Evolutionary conservation across 2,329 filamentous ascomycete genomes (phyloP), one percentile per base, ranked within the genome.

Genomic region (Colletotrichum liaoningense): DNA sequence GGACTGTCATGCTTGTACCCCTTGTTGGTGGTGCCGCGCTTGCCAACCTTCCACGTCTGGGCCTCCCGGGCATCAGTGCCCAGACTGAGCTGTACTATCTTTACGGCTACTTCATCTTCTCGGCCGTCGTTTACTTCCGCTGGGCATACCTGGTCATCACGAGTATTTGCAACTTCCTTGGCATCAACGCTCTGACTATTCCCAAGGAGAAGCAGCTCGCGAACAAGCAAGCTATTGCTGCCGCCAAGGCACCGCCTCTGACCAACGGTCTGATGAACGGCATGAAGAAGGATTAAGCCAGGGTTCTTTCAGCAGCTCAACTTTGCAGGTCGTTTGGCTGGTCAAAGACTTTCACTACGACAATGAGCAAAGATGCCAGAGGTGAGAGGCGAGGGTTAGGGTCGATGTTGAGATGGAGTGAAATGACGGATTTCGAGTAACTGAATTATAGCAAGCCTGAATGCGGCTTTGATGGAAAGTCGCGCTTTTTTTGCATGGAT

Each of bases 131-230:
- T 3, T 99, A 99, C 84, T 95, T 94, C 82, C 91, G 93, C 77
- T 99, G 97, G 97, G 97, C 97, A 0, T 93, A 93, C 78, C 87
- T 98, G 55, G 95, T 98, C 60, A 95, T 98, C 79, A 93, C 92
- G 75, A 94, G 93, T 80, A 98, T 99, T 78, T 98, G 97, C 85
- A 89, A 92, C 67, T 98, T 94, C 84, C 86, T 99, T 28, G 95
- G 94, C 75, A 99, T 99, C 86, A 97, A 96, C 80, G 98, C 96
- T 79, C 85, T 99, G 76, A 98, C 95, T 1, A 98, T 99, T 74
- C 91, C 91, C 12, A 81, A 83, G 75, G 87, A 89, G 76, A 92
- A 92, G 84, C 89, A 89, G 81, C 77, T 85, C 60, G 88, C 88
- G 77, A 90, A 90, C 79, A 82, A 84, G 80, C 79, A 81, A 75